phyloP scores from a whole-genome alignment of 225 moss, liverwort and hornwort species.

The Anthoceros angustus region DNA sequence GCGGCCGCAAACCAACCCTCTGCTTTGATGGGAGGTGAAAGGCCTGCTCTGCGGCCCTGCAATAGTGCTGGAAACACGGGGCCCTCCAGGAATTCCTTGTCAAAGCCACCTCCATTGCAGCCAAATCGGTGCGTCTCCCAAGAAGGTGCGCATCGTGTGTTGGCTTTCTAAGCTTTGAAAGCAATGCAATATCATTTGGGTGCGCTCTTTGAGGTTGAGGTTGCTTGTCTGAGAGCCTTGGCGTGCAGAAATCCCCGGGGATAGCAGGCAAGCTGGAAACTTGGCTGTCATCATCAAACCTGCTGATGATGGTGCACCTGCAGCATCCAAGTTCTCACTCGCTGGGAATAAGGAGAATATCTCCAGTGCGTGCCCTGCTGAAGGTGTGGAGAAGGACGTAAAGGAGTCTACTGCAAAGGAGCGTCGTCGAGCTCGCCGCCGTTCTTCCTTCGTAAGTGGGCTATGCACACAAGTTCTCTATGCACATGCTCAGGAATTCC shows the following conservation, averaged over 20 bases:
- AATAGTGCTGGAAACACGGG: slow-evolving; percentile 6
- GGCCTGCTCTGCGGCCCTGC: slow-evolving; percentile 15
- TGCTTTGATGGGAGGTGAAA: slow-evolving; percentile 9
- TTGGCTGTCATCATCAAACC: slow-evolving; percentile 26
- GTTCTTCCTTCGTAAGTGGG: background rate
- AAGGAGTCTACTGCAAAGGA: slow-evolving; percentile 13
- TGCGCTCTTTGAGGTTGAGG: background rate
- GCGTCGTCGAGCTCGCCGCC: background rate
- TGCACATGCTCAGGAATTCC: too few species aligned
- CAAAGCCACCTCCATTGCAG: slow-evolving; percentile 10
- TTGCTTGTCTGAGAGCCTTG: background rate
- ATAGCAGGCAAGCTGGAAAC: slow-evolving; percentile 45
- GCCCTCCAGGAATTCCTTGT: slow-evolving; percentile 15
- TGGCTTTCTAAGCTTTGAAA: background rate
- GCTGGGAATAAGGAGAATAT: slow-evolving; percentile 26
- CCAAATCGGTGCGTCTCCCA: slow-evolving; percentile 6
- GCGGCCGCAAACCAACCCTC: slow-evolving; percentile 13
- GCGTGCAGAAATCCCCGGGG: slow-evolving; percentile 35
- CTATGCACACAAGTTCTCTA: too few species aligned
- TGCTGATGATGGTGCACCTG: slow-evolving; percentile 4
- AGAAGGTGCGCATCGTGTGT: slow-evolving; percentile 18
- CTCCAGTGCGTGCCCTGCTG: background rate
- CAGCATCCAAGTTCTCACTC: background rate
- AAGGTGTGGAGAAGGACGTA: slow-evolving; percentile 5
- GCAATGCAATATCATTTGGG: background rate